Base-by-base conservation (phyloP, 768 basidiomycete species). In the Plicaturopsis crispa region DNA sequence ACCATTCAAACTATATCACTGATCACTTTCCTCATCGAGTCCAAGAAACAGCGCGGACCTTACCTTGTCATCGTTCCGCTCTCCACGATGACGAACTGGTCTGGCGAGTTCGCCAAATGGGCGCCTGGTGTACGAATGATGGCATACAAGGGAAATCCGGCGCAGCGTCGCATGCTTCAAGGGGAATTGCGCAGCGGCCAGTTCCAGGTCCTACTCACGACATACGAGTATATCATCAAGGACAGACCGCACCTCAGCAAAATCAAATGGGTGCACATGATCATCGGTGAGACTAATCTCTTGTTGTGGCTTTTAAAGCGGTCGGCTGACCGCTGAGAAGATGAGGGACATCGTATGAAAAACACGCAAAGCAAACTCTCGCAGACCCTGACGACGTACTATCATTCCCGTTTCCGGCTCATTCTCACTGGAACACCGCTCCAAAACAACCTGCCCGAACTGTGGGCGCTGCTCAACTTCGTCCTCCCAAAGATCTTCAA, bases 301-400 rank as follows among this genome's bases (percentile, higher is more conserved):
- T 32, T 24, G 6, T 6, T 7, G 24, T 23, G 4, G 11, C 8
- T 24, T 23, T 38, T 16, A 12, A n/a, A 16, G n/a, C 35, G 16
- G 14, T 24, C 12, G 7, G 38, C 43, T 34, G 43, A 40, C 22
- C 44, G 30, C 33, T 32, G 21, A 12, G 17, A 35, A 88, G 83
- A 97, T 55, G 92, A 97, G 72, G 92, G 92, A 49, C 92, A 96
- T 61, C 86, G 92, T 54, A 91, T 96, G 90, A 97, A 97, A 67
- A 96, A 97, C 55, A 92, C 80, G 11, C 90, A 62, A 73, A 89
- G 67, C 66, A 66, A 51, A 94, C 94, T 65, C 75, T 96, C 24
- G 73, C 79, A 3, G 84, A 97, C 93, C 1, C 73, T 97, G 23
- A 88, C 85, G 12, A 85, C 86, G 31, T 89, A 84, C 61, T 97